Base-by-base conservation (phyloP, 306 rosid species). In the Mimosa pudica region DNA sequence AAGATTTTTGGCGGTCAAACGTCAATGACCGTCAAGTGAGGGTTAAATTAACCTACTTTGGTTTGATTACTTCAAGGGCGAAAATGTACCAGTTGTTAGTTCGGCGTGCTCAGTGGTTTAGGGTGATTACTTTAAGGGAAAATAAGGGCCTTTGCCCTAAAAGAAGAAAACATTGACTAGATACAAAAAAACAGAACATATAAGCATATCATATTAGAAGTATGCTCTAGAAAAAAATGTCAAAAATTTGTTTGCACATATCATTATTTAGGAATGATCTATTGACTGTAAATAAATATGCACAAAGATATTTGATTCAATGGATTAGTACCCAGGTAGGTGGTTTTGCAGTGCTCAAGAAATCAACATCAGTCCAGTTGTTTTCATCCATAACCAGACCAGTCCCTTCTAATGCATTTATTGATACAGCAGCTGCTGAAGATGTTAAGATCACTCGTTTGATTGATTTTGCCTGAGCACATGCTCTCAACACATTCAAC, bases 391-490 rank as follows among this genome's bases (percentile, higher is more conserved):
- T 51, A 33, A 91, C 88, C 75, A 89, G 55, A 74, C 77, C 93
- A 4, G 91, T 85, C 60, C 83, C 97, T 8, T 72, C 63, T 70
- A 83, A 80, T n/a, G 84, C 77, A 48, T 83, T 93, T 81, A 89
- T 81, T 0, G 92, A 79, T 2, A 89, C 93, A 52, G 97, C 87
- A 69, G 98, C 94, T 44, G 93, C 88, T 49, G 98, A 93, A 75
- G 98, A 93, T 78, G 98, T 93, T 83, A 93, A 75, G 77, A 93
- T 85, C 46, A 93, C 97, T 51, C 94, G 83, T 73, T 88, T 91
- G 20, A 93, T 93, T 51, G 89, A 79, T 80, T 88, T 89, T 54
- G 89, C 90, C 79, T 77, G 81, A 8, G 76, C 89, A 70, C 97
- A 89, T 51, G 98, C 85, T 71, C 90, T 89, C 86, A 93, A 69